Percentiles rank a stretch among this genome's conserved stretches.
These are phyloP conservation scores for Quercus glauca DNA, from an alignment of 306 rosid genomes.

Conservation along the genomic window DNA sequence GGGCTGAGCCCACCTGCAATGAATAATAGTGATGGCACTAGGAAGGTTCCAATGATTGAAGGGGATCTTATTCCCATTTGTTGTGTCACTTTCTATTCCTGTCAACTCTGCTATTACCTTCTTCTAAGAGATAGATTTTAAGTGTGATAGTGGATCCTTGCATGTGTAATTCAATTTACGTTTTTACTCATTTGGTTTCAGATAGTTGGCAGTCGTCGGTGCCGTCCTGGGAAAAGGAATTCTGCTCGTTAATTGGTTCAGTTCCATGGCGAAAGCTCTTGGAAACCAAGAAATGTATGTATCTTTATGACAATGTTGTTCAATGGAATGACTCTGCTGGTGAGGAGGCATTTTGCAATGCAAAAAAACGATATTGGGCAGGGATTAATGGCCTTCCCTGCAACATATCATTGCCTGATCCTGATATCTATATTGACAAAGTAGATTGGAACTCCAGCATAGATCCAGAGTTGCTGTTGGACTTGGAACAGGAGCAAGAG, in stretches of 20 bases:
- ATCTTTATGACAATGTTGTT: conserved; percentile 43
- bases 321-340: conserved; percentile 82
- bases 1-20: neutral
- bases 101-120: conserved; percentile 11
- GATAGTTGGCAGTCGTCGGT: conserved; percentile 42
- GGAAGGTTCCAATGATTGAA: neutral
- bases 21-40: neutral
- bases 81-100: conserved; percentile 6
- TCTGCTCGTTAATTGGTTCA: conserved; percentile 52
- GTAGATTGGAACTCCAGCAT: conserved; percentile 61
- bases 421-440: conserved; percentile 48
- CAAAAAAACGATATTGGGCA: conserved; percentile 71
- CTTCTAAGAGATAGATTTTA: conserved; percentile 5
- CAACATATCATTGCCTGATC: conserved; percentile 60
- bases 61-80: neutral
- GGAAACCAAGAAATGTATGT: conserved; percentile 54
- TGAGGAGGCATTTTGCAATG: conserved; percentile 76
- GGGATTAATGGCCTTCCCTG: conserved; percentile 45
- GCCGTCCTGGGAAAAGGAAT: conserved; percentile 79
- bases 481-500: conserved; percentile 51
- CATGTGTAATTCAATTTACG: conserved; percentile 16
- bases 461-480: conserved; percentile 60
- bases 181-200: conserved; percentile 18
- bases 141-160: conserved; percentile 9
- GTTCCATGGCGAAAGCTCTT: conserved; percentile 66